Evolutionary conservation across 1,284 basidiomycete species (phyloP), one percentile per base, ranked within the genome.

Genomic region (Pascua sp.): DNA sequence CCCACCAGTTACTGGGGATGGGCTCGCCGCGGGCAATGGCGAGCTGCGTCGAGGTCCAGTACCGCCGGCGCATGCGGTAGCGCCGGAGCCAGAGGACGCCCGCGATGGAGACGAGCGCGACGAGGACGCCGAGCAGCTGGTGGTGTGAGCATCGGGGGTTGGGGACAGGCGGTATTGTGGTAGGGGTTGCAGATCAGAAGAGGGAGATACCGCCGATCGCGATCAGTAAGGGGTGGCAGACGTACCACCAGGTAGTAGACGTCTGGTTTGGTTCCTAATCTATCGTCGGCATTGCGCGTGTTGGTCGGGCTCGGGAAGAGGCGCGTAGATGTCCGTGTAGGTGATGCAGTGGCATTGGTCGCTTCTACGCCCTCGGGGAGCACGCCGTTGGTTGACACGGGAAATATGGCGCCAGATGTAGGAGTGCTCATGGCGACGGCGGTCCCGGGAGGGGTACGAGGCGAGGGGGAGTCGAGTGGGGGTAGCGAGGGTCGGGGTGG

Each of bases 101-200:
- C 4, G 71, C 72, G 16, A 72, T 51, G 12, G 59, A 38, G 40
- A 73, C 57, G 15, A 75, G 60, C 32, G 69, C 56, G 39, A 72
- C 64, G 12, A 75, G 59, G 12, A 73, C 67, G 24, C 68, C 72
- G n/a, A 75, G 68, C 45, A 75, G 71, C 72, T 75, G 59, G 11
- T 11, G 42, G 45, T 12, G 48, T 55, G 12, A 55, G 47, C 16
- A 9, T n/a, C 11, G 41, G 12, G n/a, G 15, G 43, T 8, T 17
- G 3, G 15, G 15, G 11, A 8, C 15, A 11, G 43, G 43, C 5
- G n/a, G 15, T 13, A 18, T 5, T 11, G 18, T 50, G 12, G 17
- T 39, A 48, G 16, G 47, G 32, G 5, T 37, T 47, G 32, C 32
- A 48, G 17, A 15, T 36, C 12, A 41, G 10, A 10, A 36, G 37